These are phyloP conservation scores for Diaporthe citri DNA, from an alignment of 2,329 filamentous ascomycete species.

Conservation along the genomic window DNA sequence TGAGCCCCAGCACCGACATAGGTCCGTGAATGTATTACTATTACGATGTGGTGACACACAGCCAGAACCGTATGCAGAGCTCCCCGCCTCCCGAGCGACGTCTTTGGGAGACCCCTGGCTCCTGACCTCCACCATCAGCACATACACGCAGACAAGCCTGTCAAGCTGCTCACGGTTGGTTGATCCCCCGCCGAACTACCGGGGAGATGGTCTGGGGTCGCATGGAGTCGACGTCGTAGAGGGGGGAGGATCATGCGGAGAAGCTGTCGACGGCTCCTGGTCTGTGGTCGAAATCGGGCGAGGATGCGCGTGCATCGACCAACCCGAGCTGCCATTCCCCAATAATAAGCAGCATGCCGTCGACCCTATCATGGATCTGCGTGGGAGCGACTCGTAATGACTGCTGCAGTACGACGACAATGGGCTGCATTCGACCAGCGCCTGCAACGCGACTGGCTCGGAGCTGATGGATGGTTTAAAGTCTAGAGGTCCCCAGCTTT, in stretches of 20 bases:
- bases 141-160: neutral
- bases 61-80: neutral
- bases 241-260: conserved; percentile 22
- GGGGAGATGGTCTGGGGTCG: neutral
- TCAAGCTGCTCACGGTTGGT: neutral
- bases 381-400: conserved; percentile 13
- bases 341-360: neutral
- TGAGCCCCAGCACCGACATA: neutral
- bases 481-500: neutral
- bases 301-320: neutral
- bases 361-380: conserved; percentile 1
- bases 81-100: neutral
- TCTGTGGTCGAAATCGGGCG: neutral
- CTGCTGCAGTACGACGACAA: conserved; percentile 23
- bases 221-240: conserved; percentile 18
- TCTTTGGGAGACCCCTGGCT: neutral
- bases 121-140: neutral
- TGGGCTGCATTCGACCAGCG: too few species aligned
- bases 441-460: neutral
- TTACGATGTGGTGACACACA: conserved; percentile 8
- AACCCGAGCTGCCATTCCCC: conserved; percentile 15
- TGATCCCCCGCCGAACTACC: neutral
- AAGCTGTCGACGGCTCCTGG: conserved; percentile 17
- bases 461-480: conserved; percentile 7
- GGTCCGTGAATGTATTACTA: neutral